Conservation (phyloP, 1,139 yeast genomes). For the Kluyveromyces sp. region DNA sequence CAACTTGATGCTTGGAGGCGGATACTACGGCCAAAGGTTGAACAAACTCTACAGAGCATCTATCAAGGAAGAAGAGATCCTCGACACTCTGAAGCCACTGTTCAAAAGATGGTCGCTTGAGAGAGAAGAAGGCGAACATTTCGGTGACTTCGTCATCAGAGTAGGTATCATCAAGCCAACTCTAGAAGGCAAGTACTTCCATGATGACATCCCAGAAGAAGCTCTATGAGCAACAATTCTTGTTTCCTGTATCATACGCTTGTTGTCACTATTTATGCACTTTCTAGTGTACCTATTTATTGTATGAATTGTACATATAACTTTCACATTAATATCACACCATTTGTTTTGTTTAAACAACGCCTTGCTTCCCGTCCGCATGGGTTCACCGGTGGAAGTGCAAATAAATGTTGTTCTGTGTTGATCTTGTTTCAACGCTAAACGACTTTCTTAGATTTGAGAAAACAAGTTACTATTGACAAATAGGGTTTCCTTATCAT, state of each 20-base stretch:
- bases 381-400: no score
- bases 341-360: no score
- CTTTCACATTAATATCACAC: no score
- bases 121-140: slow-evolving; percentile 85
- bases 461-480: no score
- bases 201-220: slow-evolving; percentile 85
- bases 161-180: slow-evolving; percentile 83
- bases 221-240: slow-evolving; percentile 38
- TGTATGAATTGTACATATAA: no score
- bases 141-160: slow-evolving; percentile 90
- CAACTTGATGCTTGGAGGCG: slow-evolving; percentile 94
- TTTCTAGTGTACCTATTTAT: not conserved
- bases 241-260: no score
- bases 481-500: no score
- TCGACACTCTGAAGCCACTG: slow-evolving; percentile 69
- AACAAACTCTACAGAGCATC: slow-evolving; percentile 87
- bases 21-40: slow-evolving; percentile 87
- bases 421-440: no score
- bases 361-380: no score
- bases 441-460: no score
- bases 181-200: slow-evolving; percentile 86
- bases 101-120: slow-evolving; percentile 94
- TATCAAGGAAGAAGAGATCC: slow-evolving; percentile 82
- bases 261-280: no score
- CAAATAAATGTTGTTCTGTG: no score